Base-by-base conservation (phyloP, 2,329 filamentous ascomycete genomes). In the Sporothrix mexicana region DNA sequence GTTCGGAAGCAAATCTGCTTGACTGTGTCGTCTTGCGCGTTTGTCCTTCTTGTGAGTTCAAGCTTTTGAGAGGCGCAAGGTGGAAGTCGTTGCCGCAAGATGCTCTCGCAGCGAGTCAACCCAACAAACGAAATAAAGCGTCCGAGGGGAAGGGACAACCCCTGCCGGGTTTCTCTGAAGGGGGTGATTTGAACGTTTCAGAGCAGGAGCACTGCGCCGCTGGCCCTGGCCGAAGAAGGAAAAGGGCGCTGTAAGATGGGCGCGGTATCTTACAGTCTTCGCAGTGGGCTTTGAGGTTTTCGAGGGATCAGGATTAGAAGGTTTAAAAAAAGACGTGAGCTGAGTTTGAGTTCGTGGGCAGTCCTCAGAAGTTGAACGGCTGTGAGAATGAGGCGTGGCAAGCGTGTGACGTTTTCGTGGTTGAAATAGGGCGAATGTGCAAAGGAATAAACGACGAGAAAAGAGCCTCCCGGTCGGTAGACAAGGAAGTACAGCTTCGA, bases 151-250 rank as follows among this genome's bases (percentile, higher is more conserved):
- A 64, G 3, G 36, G 17, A 45, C 20, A 6, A 7, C 66, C 66
- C 47, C 41, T 45, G 61, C 41, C 20, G 62, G 57, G 9, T 17
- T 55, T 47, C 41, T 53, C 15, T 47, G 36, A 45, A 47, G 59
- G 70, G 12, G 59, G 69, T 30, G 36, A 57, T 8, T 64, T 20
- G 41, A 43, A 66, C 61, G 61, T 66, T 64, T 66, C 61, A 66
- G 61, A 66, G 41, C 41, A 45, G 23, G 53, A 57, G 23, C 17
- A 17, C 61, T 66, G 61, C 61, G 61, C 41, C 41, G 61, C 41
- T 47, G 41, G 41, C 41, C 30, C 41, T 45, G 61, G 41, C 41
- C n/a, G 61, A 25, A 64, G 61, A 64, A 45, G 61, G 41, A 15
- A 45, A 64, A 12, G 30, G 61, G 20, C 61, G 2, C 61, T 47